Conservation (phyloP, 1,284 basidiomycete genomes). For the Irpex rosettiformis region DNA sequence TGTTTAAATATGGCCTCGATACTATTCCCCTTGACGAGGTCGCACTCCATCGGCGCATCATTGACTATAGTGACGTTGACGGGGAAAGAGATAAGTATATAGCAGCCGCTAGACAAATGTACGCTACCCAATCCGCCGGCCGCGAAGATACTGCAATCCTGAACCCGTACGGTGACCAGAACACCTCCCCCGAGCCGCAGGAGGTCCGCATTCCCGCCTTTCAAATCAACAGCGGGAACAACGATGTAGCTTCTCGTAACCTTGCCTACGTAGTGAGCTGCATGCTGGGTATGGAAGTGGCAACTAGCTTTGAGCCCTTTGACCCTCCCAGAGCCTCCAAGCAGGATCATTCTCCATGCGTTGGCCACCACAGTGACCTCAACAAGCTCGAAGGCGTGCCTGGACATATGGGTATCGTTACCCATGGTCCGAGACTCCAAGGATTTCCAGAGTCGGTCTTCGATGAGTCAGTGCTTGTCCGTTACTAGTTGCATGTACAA, state of each 20-base stretch:
- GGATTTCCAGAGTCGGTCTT: too few relatives aligned
- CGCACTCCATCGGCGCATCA: too few relatives aligned
- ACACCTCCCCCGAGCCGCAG: neutral
- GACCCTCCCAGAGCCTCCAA: neutral
- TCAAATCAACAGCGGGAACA: neutral
- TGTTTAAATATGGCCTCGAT: too few relatives aligned
- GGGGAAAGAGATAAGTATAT: too few relatives aligned
- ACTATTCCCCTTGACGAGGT: too few relatives aligned
- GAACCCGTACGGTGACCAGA: neutral
- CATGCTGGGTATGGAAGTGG: neutral
- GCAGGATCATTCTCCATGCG: neutral
- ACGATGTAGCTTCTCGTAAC: neutral
- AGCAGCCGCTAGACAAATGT: too few relatives aligned
- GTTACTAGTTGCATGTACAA: too few relatives aligned
- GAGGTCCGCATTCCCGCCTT: neutral
- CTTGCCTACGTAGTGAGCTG: neutral
- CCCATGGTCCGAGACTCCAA: neutral
- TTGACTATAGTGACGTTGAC: too few relatives aligned
- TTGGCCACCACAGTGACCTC: neutral
- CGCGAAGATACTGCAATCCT: too few relatives aligned
- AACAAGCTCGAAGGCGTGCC: neutral
- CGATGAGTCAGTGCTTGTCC: too few relatives aligned
- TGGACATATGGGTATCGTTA: neutral
- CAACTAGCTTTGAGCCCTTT: neutral
- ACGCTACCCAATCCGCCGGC: too few relatives aligned